A percentile compares a stretch with the other conserved stretches of the same genome.
Evolutionary conservation across 2,329 filamentous ascomycete species (phyloP).

Genomic region (Cryphonectria radicalis): DNA sequence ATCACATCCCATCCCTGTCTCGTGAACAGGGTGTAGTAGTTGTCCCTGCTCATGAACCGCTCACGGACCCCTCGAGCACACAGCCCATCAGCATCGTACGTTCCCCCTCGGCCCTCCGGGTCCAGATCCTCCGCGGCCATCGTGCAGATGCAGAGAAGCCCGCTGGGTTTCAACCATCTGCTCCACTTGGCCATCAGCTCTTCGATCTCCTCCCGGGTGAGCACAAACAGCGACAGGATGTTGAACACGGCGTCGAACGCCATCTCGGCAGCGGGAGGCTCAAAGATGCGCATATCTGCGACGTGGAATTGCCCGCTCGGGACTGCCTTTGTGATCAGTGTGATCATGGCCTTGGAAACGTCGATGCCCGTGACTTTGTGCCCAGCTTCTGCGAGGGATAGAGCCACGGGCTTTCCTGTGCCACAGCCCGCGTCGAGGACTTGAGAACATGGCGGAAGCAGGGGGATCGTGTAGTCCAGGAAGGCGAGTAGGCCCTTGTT

Average conservation of each 20-base stretch:
- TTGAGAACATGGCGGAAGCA: slow-evolving; percentile 4
- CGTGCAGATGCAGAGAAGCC: slow-evolving; percentile 29
- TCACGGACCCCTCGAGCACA: slow-evolving; percentile 16
- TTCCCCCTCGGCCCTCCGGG: slow-evolving; percentile 10
- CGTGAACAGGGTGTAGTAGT: slow-evolving; percentile 14
- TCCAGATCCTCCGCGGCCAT: slow-evolving; percentile 18
- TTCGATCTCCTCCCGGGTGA: slow-evolving; percentile 36
- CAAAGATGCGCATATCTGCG: slow-evolving; percentile 34
- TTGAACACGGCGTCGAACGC: slow-evolving; percentile 36
- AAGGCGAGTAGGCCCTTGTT: slow-evolving; percentile 11
- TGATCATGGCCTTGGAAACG: slow-evolving; percentile 36
- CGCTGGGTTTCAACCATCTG: slow-evolving; percentile 29
- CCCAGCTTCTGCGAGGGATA: slow-evolving; percentile 35
- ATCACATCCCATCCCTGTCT: slow-evolving; percentile 10
- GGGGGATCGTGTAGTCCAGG: slow-evolving; percentile 13
- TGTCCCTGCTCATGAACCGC: slow-evolving; percentile 14
- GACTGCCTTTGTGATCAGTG: slow-evolving; percentile 33
- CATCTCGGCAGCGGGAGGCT: slow-evolving; percentile 13
- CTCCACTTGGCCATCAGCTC: slow-evolving; percentile 27
- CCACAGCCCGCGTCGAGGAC: slow-evolving; percentile 39
- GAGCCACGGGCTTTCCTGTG: slow-evolving; percentile 36
- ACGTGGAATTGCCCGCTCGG: slow-evolving; percentile 34
- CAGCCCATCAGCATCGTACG: slow-evolving; percentile 11
- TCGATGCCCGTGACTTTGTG: slow-evolving; percentile 39
- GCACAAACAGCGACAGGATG: slow-evolving; percentile 36